phyloP scores from a whole-genome alignment of 2,329 filamentous ascomycete genomes.

The Niveomyces coronatus region DNA sequence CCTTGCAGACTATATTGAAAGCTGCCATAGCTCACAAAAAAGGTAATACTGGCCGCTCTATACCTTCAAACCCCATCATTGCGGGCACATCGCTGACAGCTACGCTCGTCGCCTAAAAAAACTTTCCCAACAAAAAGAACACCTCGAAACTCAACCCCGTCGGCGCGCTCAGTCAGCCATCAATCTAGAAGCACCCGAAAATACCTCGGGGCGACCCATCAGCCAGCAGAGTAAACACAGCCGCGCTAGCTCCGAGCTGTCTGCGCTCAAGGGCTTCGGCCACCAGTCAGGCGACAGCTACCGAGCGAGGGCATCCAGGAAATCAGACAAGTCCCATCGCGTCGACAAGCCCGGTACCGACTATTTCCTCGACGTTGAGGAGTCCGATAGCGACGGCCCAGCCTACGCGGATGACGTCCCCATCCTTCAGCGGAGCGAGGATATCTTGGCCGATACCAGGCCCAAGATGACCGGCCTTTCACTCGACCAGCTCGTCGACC shows the following conservation, averaged over 20 bases:
- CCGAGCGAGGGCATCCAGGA: constrained; percentile 22
- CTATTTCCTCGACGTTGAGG: constrained; percentile 57
- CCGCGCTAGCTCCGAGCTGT: constrained; percentile 62
- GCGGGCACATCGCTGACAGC: no score
- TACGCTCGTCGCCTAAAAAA: no score
- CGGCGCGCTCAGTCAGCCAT: constrained; percentile 51
- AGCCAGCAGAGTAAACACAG: constrained; percentile 57
- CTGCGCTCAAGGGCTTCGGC: constrained; percentile 44
- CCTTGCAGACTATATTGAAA: constrained; percentile 64
- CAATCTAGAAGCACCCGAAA: constrained; percentile 48
- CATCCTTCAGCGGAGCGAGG: constrained; percentile 55
- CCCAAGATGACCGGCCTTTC: constrained; percentile 42
- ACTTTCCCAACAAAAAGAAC: no score
- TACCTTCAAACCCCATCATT: constrained; percentile 7
- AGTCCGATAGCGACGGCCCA: constrained; percentile 58
- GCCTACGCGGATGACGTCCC: constrained; percentile 58
- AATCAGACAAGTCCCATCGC: constrained; percentile 34
- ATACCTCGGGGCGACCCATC: constrained; percentile 38
- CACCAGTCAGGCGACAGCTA: constrained; percentile 33
- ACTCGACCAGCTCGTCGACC: constrained; percentile 71
- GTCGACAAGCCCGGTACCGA: constrained; percentile 37
- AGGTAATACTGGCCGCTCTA: constrained; percentile 44
- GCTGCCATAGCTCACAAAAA: constrained; percentile 56
- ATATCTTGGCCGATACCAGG: constrained; percentile 42
- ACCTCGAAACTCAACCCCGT: constrained; percentile 34